Evolutionary conservation across 805 yeast species (phyloP).

Genomic region (Starmera pachycereana): DNA sequence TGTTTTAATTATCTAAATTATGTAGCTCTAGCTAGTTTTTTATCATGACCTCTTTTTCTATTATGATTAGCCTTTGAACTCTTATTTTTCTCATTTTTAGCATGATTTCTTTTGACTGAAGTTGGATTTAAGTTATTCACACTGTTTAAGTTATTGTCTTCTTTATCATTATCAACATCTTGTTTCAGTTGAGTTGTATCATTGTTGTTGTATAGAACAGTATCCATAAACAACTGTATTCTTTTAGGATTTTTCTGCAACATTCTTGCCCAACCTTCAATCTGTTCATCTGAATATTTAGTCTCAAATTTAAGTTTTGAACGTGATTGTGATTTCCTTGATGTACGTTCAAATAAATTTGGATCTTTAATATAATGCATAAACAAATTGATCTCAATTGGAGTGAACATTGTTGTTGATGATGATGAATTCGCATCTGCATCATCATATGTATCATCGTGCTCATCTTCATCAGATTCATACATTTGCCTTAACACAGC

Average conservation of each 20-base stretch:
- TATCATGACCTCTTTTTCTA: slow-evolving; percentile 51
- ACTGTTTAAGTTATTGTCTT: not conserved
- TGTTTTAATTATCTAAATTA: not conserved
- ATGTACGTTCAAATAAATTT: slow-evolving; percentile 32
- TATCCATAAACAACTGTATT: slow-evolving; percentile 52
- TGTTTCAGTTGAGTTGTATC: slow-evolving; percentile 7
- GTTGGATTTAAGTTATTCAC: slow-evolving; percentile 2
- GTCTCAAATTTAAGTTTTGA: slow-evolving; percentile 39
- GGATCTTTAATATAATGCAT: slow-evolving; percentile 42
- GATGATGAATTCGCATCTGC: slow-evolving; percentile 22
- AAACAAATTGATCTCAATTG: slow-evolving; percentile 48
- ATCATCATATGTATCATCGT: slow-evolving; percentile 69
- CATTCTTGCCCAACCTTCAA: slow-evolving; percentile 90
- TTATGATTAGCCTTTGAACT: slow-evolving; percentile 53
- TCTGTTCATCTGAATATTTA: slow-evolving; percentile 79
- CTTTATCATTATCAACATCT: slow-evolving; percentile 2
- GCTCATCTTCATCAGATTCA: slow-evolving; percentile 75
- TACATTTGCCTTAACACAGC: slow-evolving; percentile 56
- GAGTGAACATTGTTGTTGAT: slow-evolving; percentile 20
- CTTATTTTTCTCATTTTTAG: slow-evolving; percentile 45
- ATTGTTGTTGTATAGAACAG: slow-evolving; percentile 32
- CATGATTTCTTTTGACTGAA: slow-evolving; percentile 24
- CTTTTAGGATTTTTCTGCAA: slow-evolving; percentile 54
- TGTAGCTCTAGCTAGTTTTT: slow-evolving; percentile 30
- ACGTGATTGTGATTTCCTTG: slow-evolving; percentile 44